Evolutionary conservation across 441 rosid species (phyloP), one percentile per base, ranked within the genome.

Genomic region (Jatropha multifida): DNA sequence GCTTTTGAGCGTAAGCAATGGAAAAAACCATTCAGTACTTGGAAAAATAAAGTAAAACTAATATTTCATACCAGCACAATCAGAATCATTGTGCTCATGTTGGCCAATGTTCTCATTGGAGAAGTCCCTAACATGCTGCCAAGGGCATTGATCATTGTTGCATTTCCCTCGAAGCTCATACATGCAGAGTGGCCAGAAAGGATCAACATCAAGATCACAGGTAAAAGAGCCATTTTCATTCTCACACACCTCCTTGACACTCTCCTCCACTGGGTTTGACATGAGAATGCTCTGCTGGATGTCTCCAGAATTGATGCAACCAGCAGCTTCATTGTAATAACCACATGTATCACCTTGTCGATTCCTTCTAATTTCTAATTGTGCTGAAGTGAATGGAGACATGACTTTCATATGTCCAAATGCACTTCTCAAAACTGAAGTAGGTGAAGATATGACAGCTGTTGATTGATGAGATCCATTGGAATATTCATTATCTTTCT

Each of bases 111-210:
- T 84, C 75, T 74, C 83, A 65, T 71, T 79, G 76, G 86, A 80
- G 72, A 83, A 82, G 74, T 87, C 90, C 81, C 86, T 88, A 67
- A 88, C 80, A 82, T 96, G 99, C 86, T 96, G 99, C 97, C 93
- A 94, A 68, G 93, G 91, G 74, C 99, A 96, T 75, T 89, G 92
- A 76, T 91, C 91, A 81, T 94, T 89, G 80, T 94, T 96, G 89
- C 99, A 96, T 82, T 91, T 94, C 78, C 99, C 99, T 67, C 99
- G 91, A 62, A 96, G 94, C 82, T 96, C 99, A 46, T 87, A 96
- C 90, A 89, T 83, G 85, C 98, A 96, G 41, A 96, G 87, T 23
- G 97, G 94, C 96, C 93, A 86, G 77, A 84, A 90, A 70, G 96
- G 97, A 74, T 96, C 94, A 78, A 94, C 76, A 44, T 87, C 83